phyloP scores from a whole-genome alignment of 805 yeast genomes.

The Tetrapisispora taiwanensis region DNA sequence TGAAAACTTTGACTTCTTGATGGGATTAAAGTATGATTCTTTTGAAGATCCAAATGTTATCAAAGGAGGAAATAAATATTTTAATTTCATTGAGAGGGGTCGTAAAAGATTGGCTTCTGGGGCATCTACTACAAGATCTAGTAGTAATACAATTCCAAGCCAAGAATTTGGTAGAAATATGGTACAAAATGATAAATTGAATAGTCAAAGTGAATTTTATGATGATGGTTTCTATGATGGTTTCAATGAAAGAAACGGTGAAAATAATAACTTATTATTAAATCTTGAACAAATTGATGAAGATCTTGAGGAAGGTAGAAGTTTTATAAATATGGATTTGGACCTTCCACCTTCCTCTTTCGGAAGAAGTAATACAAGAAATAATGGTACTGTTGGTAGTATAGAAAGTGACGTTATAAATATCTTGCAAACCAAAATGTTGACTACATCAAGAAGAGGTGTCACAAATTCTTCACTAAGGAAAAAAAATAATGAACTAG shows the following conservation, averaged over 20 bases:
- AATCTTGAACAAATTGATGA: conserved; percentile 26
- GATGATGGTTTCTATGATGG: background rate
- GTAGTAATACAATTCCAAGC: conserved; percentile 15
- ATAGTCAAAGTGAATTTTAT: background rate
- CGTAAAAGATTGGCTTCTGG: conserved; percentile 11
- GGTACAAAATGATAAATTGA: background rate
- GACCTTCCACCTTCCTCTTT: conserved; percentile 27
- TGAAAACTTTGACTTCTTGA: background rate
- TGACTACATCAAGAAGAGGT: background rate
- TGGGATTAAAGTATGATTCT: background rate
- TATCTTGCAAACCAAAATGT: conserved; percentile 11
- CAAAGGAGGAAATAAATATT: background rate
- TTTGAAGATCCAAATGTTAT: background rate
- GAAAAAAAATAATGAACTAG: background rate
- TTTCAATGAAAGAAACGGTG: background rate
- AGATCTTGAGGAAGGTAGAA: conserved; percentile 15
- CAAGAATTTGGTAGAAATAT: conserved; percentile 22
- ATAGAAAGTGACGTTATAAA: conserved; percentile 19
- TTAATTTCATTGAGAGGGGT: conserved; percentile 16
- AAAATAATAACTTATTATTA: conserved; percentile 10
- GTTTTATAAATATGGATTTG: conserved; percentile 15
- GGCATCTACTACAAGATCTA: conserved; percentile 13
- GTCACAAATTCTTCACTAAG: background rate
- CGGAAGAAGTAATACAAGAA: conserved; percentile 17
- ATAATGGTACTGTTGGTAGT: conserved; percentile 10